These are phyloP conservation scores for Corymbia calophylla DNA, from an alignment of 441 rosid genomes.

Conservation along the genomic window DNA sequence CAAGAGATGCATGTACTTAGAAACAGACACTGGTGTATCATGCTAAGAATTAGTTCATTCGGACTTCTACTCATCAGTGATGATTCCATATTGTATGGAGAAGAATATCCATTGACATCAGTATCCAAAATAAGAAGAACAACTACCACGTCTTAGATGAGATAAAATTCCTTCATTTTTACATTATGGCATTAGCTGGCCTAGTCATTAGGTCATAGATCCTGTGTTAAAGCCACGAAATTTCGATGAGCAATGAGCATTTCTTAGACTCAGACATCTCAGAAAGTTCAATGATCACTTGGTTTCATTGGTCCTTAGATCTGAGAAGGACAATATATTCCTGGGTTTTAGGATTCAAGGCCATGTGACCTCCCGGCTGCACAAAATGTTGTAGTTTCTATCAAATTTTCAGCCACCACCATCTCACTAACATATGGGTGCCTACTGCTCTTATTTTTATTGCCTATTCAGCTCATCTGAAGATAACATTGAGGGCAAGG, in stretches of 20 bases:
- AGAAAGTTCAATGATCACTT: neutral
- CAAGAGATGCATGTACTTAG: neutral
- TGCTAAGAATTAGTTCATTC: neutral
- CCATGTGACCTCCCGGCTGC: neutral
- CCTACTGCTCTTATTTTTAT: neutral
- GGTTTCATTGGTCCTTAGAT: neutral
- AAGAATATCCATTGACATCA: neutral
- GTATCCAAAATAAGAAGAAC: neutral
- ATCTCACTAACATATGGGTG: neutral
- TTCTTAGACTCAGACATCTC: neutral
- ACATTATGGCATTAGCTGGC: neutral
- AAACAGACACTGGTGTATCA: neutral
- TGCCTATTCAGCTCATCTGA: neutral
- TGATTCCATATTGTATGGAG: neutral
- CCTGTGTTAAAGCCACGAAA: neutral
- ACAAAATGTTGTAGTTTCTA: neutral
- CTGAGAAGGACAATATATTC: neutral
- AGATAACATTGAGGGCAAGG: neutral
- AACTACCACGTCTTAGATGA: neutral
- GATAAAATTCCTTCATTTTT: neutral
- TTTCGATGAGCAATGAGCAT: neutral
- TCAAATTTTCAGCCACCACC: neutral
- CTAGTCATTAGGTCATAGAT: neutral
- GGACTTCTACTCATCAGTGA: neutral
- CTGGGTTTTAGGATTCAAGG: neutral